These are phyloP conservation scores for Colletotrichum cuscutae DNA, from an alignment of 2,329 filamentous ascomycete species.

Conservation along the genomic window DNA sequence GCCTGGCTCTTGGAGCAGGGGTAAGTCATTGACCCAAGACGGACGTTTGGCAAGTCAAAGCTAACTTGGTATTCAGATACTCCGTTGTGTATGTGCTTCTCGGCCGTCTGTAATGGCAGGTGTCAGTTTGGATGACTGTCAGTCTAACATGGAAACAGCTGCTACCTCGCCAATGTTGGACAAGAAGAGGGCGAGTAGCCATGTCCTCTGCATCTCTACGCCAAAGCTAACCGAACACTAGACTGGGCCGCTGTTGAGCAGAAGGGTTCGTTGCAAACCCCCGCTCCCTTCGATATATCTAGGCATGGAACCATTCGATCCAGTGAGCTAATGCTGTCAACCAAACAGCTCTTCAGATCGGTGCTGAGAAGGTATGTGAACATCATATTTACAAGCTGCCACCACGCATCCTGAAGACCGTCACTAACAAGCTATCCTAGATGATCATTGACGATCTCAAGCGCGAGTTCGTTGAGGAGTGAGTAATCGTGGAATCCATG, in stretches of 20 bases:
- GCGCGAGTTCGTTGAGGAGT: conserved; percentile 73
- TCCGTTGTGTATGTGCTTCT: conserved; percentile 23
- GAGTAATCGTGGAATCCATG: background rate
- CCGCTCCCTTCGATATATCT: background rate
- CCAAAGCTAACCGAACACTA: background rate
- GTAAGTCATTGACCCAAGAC: background rate
- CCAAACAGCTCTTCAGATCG: conserved; percentile 31
- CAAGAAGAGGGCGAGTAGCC: conserved; percentile 63
- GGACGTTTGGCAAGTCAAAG: background rate
- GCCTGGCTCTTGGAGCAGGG: conserved; percentile 27
- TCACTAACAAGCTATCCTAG: background rate
- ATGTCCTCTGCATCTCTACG: background rate
- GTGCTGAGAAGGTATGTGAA: conserved; percentile 30
- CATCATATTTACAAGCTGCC: background rate
- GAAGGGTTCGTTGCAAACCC: conserved; percentile 61
- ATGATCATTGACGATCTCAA: conserved; percentile 71
- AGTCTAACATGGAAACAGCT: conserved; percentile 32
- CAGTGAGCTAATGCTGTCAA: background rate
- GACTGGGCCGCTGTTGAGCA: conserved; percentile 76
- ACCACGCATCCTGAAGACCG: background rate
- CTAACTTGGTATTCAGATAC: conserved; percentile 9
- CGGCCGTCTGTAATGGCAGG: background rate
- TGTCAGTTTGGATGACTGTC: no score
- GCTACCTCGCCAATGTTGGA: conserved; percentile 72
- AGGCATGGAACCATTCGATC: background rate